Evolutionary conservation across 345 rosid species (phyloP).

Genomic region (Psidium friedrichsthalianum): DNA sequence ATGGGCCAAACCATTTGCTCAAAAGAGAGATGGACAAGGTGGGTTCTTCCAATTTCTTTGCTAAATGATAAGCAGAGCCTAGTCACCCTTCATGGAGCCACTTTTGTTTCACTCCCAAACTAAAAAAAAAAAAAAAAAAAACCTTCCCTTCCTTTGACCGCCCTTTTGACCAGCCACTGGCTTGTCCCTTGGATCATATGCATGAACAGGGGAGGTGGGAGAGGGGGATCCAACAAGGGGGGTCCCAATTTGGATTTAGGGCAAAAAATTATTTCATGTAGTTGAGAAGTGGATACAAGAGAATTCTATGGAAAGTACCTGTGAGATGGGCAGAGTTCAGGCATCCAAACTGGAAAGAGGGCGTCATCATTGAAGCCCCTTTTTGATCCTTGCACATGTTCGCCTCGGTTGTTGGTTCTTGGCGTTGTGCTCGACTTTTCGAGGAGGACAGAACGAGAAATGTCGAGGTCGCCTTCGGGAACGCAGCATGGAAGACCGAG

Average conservation of each 20-base stretch:
- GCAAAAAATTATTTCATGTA: conserved; percentile 5
- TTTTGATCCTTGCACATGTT: neutral
- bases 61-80: conserved; percentile 1
- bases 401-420: neutral
- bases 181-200: conserved; percentile 23
- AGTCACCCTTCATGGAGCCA: conserved; percentile 8
- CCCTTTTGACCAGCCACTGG: conserved; percentile 26
- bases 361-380: neutral
- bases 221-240: neutral
- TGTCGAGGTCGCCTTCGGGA: neutral
- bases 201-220: conserved; percentile 26
- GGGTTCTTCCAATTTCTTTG: conserved; percentile 21
- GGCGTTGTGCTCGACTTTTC: neutral
- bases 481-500: neutral
- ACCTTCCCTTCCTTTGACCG: conserved; percentile 18
- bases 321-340: conserved; percentile 63
- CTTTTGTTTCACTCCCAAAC: conserved; percentile 6
- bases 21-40: conserved; percentile 31
- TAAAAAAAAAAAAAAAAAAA: neutral
- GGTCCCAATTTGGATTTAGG: conserved; percentile 32
- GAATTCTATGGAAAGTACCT: conserved; percentile 1
- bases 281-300: neutral
- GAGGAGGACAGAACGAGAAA: neutral
- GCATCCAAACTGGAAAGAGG: conserved; percentile 13
- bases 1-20: conserved; percentile 46